Conservation (phyloP, 2,329 filamentous ascomycete genomes). For the Aspergillus persii region DNA sequence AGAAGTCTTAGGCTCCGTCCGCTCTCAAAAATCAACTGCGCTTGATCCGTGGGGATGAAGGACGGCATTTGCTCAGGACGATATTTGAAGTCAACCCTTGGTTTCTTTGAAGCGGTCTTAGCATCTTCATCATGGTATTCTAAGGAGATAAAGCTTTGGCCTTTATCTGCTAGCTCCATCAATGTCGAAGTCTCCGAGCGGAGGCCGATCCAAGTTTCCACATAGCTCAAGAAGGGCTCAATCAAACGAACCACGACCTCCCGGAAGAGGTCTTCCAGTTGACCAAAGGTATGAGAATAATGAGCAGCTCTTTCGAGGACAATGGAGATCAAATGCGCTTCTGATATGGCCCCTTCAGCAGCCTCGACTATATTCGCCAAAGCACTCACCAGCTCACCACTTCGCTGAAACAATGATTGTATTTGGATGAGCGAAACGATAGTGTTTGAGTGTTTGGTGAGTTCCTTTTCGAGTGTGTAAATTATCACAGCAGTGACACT, state of each 20-base stretch:
- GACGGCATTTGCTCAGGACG: slow-evolving; percentile 60
- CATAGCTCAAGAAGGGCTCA: slow-evolving; percentile 64
- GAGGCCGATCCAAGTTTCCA: slow-evolving; percentile 74
- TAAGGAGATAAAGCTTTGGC: slow-evolving; percentile 61
- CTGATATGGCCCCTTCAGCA: slow-evolving; percentile 51
- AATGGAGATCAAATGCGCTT: slow-evolving; percentile 61
- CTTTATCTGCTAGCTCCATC: slow-evolving; percentile 48
- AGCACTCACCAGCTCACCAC: slow-evolving; percentile 35
- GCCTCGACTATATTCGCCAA: slow-evolving; percentile 38
- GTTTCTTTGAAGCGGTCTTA: slow-evolving; percentile 55
- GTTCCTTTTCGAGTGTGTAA: slow-evolving; percentile 37
- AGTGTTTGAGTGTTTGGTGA: slow-evolving; percentile 24
- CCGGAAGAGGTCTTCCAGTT: slow-evolving; percentile 63
- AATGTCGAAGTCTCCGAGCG: slow-evolving; percentile 57
- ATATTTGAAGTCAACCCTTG: slow-evolving; percentile 61
- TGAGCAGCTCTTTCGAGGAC: slow-evolving; percentile 62
- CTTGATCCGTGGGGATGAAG: slow-evolving; percentile 70
- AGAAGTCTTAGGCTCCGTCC: slow-evolving; percentile 74
- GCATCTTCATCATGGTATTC: slow-evolving; percentile 61
- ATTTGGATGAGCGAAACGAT: slow-evolving; percentile 37
- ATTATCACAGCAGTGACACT: slow-evolving; percentile 34
- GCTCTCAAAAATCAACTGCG: slow-evolving; percentile 71
- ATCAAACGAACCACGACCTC: slow-evolving; percentile 65
- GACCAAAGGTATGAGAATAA: slow-evolving; percentile 61
- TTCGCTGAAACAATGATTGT: slow-evolving; percentile 39